Evolutionary conservation across 1,284 basidiomycete species (phyloP), one percentile per base, ranked within the genome.

Genomic region (Testicularia cyperi): DNA sequence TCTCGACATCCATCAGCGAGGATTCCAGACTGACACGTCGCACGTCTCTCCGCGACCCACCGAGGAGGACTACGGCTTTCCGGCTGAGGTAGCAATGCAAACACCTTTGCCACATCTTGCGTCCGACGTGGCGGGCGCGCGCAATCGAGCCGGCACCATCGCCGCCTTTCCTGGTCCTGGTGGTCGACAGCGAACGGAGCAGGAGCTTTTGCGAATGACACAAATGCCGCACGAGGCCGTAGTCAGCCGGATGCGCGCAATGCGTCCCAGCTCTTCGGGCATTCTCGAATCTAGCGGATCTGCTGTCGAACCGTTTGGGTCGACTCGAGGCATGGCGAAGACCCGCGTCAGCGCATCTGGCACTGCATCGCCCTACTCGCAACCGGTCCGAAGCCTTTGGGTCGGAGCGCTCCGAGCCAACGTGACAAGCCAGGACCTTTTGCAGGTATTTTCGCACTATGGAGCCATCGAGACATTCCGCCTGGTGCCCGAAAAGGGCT

Each of bases 401-500:
- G 94, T 98, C 70, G 94, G 94, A 35, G 95, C 96, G 77, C 82
- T 98, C 34, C 91, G 97, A 77, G 88, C 88, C 54, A 87, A 86
- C 38, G 89, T 92, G 38, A 91, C 91, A 0, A 91, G 89, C 68
- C 90, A 94, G 76, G 90, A 96, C 72, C 84, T 98, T 42, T 88
- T 95, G 54, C 86, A 88, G 60, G 89, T 94, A 14, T 98, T 98
- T 78, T 88, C 90, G 15, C 88, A 88, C 1, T 97, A 97, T 74
- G 94, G 94, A 38, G 88, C 91, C 13, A 96, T 97, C 61, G 94
- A 97, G 79, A 92, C 89, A 68, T 81, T 97, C 74, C 82, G 94
- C 60, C 81, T 97, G 70, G 82, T 97, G 35, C 92, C 92, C 2
- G 94, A 97, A 79, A 97, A 98, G 90, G 92, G 94, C 75, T 98